Evolutionary conservation across 2,329 filamentous ascomycete genomes (phyloP).

Genomic region (Colletotrichum destructivum): DNA sequence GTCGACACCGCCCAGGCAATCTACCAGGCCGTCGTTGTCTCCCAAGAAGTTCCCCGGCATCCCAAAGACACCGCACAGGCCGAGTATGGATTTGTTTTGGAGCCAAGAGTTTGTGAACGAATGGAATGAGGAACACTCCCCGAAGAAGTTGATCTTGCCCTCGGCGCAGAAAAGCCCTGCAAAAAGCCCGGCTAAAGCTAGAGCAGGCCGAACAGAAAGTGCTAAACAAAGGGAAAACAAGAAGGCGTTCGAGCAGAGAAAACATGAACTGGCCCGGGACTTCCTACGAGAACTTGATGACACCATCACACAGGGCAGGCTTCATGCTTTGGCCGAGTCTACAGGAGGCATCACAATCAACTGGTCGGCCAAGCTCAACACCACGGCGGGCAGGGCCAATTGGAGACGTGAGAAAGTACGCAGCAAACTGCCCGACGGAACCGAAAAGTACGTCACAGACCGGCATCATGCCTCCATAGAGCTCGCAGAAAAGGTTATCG

Average conservation of each 20-base stretch:
- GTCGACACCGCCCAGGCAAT: slow-evolving; percentile 43
- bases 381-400: slow-evolving; percentile 82
- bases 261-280: slow-evolving; percentile 72
- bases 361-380: slow-evolving; percentile 85
- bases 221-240: slow-evolving; percentile 59
- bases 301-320: slow-evolving; percentile 72
- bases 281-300: slow-evolving; percentile 81
- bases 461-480: slow-evolving; percentile 84
- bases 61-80: slow-evolving; percentile 68
- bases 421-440: slow-evolving; percentile 47
- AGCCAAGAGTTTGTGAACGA: slow-evolving; percentile 70
- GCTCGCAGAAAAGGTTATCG: slow-evolving; percentile 89
- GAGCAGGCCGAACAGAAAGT: slow-evolving; percentile 42
- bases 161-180: slow-evolving; percentile 42
- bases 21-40: slow-evolving; percentile 47
- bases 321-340: slow-evolving; percentile 69
- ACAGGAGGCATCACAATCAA: slow-evolving; percentile 80
- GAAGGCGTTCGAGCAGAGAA: slow-evolving; percentile 74
- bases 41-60: slow-evolving; percentile 57
- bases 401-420: slow-evolving; percentile 75
- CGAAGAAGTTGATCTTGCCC: slow-evolving; percentile 58
- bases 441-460: slow-evolving; percentile 50
- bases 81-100: slow-evolving; percentile 73
- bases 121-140: slow-evolving; percentile 76
- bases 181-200: slow-evolving; percentile 49